Evolutionary conservation across 805 yeast genomes (phyloP), one percentile per base, ranked within the genome.

Genomic region (Saccharomycopsis sp.): DNA sequence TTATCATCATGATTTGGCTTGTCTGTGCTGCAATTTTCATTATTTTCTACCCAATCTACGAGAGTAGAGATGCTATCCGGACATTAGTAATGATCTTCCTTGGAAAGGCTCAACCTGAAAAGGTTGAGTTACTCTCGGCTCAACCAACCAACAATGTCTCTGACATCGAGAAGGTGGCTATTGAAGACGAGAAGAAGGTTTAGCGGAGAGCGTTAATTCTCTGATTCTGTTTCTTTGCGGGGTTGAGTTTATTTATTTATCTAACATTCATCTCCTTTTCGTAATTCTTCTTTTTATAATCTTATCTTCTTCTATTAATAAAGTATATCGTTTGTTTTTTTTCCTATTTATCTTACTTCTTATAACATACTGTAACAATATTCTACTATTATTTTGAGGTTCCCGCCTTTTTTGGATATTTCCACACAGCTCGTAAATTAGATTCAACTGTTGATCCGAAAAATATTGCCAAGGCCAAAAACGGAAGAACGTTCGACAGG

Each of bases 1-100:
- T 71, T 24, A 64, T 72, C n/a, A 66, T 70, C 53, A 66, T 71
- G 65, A 70, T 71, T 19, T 72, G 75, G 75, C 61, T 69, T 15
- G 23, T 71, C 41, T 24, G 65, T 2, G 72, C 75, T 5, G 70
- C 73, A 29, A 19, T 58, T 23, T 70, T 65, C 64, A 71, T 72
- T 47, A 65, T 68, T 38, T 56, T 72, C 52, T 67, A 67, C 53
- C 75, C 75, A 14, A 59, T 72, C 23, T 72, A 65, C 63, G 74
- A 72, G 63, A 70, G 74, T 57, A 65, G 73, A 50, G 67, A 63
- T 7, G 65, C 61, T 34, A 51, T 65, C 1, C 12, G 54, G 41
- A 62, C 59, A 50, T 56, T 68, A 20, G 53, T 52, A 41, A 56
- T 54, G 49, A 59, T 64, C 15, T 19, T 63, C 24, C 56, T 55